Evolutionary conservation across 108 stramenopile species (phyloP).

Genomic region (Cyclotella choctawhatcheeana): DNA sequence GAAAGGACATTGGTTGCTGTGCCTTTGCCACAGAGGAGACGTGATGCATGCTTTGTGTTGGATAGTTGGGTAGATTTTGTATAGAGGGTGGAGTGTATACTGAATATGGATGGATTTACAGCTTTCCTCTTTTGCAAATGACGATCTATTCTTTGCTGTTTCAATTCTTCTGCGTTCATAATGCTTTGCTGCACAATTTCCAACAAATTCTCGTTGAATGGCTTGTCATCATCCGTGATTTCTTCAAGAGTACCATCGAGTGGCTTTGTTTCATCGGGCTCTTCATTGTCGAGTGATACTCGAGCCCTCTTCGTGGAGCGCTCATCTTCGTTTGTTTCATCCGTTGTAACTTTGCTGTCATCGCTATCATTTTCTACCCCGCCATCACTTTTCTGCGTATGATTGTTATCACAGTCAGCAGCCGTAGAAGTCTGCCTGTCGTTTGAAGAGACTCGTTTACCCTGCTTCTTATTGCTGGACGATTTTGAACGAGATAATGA

Average conservation of each 20-base stretch:
- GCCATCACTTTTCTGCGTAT: neutral
- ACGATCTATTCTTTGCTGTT: neutral
- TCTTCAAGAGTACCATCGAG: neutral
- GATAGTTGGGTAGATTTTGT: neutral
- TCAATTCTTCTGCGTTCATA: neutral
- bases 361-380: no score
- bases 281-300: neutral
- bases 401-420: neutral
- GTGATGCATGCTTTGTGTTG: neutral
- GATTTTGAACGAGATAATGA: slow-evolving; percentile 3
- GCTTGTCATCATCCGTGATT: neutral
- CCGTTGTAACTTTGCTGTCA: neutral
- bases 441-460: no score
- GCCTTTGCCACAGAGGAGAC: slow-evolving; percentile 7
- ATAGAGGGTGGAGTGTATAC: slow-evolving; percentile 5
- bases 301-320: neutral
- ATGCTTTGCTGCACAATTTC: no score
- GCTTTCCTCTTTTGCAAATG: neutral
- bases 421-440: no score
- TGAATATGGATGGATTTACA: neutral
- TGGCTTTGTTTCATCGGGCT: neutral
- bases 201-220: no score
- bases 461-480: neutral
- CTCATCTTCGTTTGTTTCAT: neutral
- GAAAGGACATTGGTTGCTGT: slow-evolving; percentile 13